Percentiles rank a stretch among this genome's conserved stretches.
Conservation (phyloP, 306 rosid species). For the Purshia tridentata region DNA sequence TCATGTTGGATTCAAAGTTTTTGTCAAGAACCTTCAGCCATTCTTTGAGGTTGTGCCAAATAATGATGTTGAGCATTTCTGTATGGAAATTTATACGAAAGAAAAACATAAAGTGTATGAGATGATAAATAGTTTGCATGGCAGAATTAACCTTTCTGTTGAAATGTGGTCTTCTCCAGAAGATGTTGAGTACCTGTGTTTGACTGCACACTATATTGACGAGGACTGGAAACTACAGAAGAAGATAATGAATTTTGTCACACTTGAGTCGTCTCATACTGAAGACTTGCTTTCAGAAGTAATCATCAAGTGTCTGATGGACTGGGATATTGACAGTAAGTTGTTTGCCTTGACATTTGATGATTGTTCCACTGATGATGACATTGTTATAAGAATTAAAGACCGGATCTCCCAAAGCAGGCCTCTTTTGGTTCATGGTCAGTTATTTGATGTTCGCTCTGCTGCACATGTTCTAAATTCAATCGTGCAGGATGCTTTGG, state of each 20-base stretch:
- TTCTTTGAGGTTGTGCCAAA: slow-evolving; percentile 73
- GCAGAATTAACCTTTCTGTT: slow-evolving; percentile 79
- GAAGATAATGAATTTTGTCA: slow-evolving; percentile 77
- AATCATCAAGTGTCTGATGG: slow-evolving; percentile 67
- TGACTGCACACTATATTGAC: slow-evolving; percentile 77
- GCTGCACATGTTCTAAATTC: slow-evolving; percentile 70
- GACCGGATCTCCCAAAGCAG: slow-evolving; percentile 70
- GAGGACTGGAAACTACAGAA: slow-evolving; percentile 78
- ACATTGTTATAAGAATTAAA: slow-evolving; percentile 67
- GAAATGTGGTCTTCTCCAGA: slow-evolving; percentile 83
- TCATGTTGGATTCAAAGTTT: slow-evolving; percentile 91
- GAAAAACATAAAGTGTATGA: slow-evolving; percentile 69
- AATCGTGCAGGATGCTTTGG: slow-evolving; percentile 63
- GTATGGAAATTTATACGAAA: slow-evolving; percentile 67
- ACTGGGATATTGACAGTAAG: slow-evolving; percentile 84
- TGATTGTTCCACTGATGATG: slow-evolving; percentile 71
- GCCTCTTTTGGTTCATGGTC: slow-evolving; percentile 64
- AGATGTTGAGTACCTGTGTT: slow-evolving; percentile 56
- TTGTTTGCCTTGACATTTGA: slow-evolving; percentile 90
- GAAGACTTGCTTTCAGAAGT: slow-evolving; percentile 88
- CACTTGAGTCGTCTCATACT: slow-evolving; percentile 83
- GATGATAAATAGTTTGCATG: slow-evolving; percentile 54
- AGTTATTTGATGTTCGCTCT: slow-evolving; percentile 73
- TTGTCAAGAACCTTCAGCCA: slow-evolving; percentile 95
- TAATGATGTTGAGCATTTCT: slow-evolving; percentile 54